Base-by-base conservation (phyloP, 2,329 filamentous ascomycete species). In the Akanthomyces muscarius region DNA sequence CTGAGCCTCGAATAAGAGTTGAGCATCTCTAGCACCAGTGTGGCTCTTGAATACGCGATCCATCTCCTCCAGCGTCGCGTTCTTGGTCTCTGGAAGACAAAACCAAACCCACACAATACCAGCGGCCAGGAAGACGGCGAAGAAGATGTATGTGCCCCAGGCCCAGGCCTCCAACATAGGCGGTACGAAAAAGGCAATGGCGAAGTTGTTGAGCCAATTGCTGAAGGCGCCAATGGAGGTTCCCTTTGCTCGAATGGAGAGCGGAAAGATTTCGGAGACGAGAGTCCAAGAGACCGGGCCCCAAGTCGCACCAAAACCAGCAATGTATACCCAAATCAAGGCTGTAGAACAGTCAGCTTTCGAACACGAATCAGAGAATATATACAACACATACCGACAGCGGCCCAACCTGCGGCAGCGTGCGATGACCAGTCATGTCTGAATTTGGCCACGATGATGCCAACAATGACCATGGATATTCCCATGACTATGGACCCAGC, bases 91-190 rank as follows among this genome's bases (percentile, higher is more conserved):
- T 3, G 83, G 82, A 5, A 85, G 72, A 61, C 77, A 76, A 68
- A 82, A 80, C 67, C 74, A 83, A 11, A 81, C 77, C 69, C 81
- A 86, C 25, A 80, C 66, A 30, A 78, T 75, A 2, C 81, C 78
- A 11, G 73, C 70, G 14, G 79, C 71, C 60, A 83, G 81, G 54
- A 83, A 77, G 0, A 76, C 76, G 36, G 80, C 81, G 66, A 86
- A 86, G 75, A 86, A 84, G 67, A 83, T 81, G 68, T 83, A 85
- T 0, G 81, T 81, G 25, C 82, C 82, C 70, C 79, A 84, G 11
- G 73, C 70, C 70, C 76, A 75, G 23, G 68, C 66, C 52, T 66
- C 66, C 33, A 69, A 64, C 68, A 78, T 82, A 11, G 76, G 72
- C 3, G 77, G 78, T 0, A 78, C 76, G 47, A 76, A 78, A 44